Conservation (phyloP, 2,329 filamentous ascomycete genomes). For the Fusarium tupiense region DNA sequence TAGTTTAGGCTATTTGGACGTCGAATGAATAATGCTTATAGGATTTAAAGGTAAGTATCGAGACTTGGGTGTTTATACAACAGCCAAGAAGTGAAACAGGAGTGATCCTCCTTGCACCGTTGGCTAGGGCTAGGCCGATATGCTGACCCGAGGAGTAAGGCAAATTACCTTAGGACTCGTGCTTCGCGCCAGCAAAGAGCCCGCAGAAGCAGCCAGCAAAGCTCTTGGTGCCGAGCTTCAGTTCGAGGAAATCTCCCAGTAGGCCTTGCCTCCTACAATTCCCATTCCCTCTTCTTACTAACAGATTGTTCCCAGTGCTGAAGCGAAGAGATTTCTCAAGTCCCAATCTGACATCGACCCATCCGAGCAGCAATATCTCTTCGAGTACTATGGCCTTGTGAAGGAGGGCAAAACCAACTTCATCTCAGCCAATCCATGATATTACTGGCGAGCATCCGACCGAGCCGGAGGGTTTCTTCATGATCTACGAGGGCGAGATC, state of each 20-base stretch:
- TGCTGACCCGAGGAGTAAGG: fast-evolving
- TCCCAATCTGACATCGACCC: neutral
- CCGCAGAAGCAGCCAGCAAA: conserved; percentile 57
- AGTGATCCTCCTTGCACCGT: neutral
- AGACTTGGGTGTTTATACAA: neutral
- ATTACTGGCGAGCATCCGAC: conserved; percentile 11
- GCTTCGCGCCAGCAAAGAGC: conserved; percentile 57
- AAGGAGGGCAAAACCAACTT: conserved; percentile 18
- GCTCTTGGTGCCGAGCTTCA: conserved; percentile 51
- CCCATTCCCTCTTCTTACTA: fast-evolving
- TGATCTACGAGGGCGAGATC: conserved; percentile 14
- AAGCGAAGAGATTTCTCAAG: conserved; percentile 12
- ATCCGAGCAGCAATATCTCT: conserved; percentile 4
- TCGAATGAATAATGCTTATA: no score
- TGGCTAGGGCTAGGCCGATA: neutral
- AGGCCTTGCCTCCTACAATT: fast-evolving
- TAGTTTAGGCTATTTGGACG: neutral
- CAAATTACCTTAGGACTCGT: conserved; percentile 49
- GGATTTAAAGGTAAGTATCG: neutral
- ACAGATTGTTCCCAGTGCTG: neutral
- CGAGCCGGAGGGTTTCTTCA: conserved; percentile 7
- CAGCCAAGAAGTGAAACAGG: neutral
- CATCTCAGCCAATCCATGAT: conserved; percentile 2
- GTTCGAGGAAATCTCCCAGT: conserved; percentile 40
- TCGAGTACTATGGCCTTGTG: conserved; percentile 19